Conservation (phyloP, 768 basidiomycete species). For the Tubosaeta sp. region DNA sequence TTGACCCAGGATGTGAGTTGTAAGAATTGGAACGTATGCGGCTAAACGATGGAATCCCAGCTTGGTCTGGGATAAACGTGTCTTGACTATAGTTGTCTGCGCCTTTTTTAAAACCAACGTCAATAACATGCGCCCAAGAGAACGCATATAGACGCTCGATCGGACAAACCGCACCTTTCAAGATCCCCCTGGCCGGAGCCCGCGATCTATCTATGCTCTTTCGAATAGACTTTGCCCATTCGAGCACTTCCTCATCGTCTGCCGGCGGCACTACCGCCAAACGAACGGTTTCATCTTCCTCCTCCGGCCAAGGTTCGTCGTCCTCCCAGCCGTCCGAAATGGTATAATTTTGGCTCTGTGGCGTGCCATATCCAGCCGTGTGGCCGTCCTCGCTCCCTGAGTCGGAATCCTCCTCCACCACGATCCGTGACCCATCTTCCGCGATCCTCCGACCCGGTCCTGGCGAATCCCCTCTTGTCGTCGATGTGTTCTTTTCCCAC, state of each 20-base stretch:
- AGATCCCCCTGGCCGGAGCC: conserved; percentile 74
- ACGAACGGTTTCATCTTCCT: conserved; percentile 73
- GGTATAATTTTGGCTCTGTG: conserved; percentile 32
- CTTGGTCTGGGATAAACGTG: conserved; percentile 41
- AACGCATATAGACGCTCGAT: conserved; percentile 2
- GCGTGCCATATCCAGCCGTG: conserved; percentile 31
- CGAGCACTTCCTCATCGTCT: conserved; percentile 59
- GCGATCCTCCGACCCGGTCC: conserved; percentile 44
- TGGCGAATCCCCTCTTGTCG: conserved; percentile 44
- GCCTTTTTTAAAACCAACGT: conserved; percentile 38
- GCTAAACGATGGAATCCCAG: conserved; percentile 36
- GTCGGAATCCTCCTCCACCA: conserved; percentile 68
- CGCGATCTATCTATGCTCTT: conserved; percentile 65
- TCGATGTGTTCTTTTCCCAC: conserved; percentile 83
- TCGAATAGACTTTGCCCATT: conserved; percentile 75
- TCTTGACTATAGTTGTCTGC: conserved; percentile 69
- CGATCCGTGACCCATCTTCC: conserved; percentile 62
- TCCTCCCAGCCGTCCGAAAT: conserved; percentile 71
- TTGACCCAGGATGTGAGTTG: conserved; percentile 44
- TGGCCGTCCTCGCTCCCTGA: conserved; percentile 54
- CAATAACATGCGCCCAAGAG: neutral
- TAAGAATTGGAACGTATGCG: conserved; percentile 84
- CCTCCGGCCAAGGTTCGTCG: conserved; percentile 73
- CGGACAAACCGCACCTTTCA: conserved; percentile 54
- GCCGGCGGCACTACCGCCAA: conserved; percentile 9